Base-by-base conservation (phyloP, 306 rosid species). In the Acacia confusa region DNA sequence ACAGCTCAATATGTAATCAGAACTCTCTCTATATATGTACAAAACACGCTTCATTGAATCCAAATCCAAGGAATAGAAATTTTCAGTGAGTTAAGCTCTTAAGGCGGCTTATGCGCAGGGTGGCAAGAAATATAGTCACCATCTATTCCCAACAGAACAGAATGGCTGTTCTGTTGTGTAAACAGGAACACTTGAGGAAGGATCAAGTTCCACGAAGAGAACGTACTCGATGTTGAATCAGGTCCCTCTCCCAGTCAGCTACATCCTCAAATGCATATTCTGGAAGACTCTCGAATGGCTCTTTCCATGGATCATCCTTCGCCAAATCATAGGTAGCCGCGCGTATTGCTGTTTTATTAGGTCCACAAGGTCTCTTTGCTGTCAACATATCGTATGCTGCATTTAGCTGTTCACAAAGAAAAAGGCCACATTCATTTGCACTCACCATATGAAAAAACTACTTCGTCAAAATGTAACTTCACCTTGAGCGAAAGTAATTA, bases 331-430 rank as follows among this genome's bases (percentile, higher is more conserved):
- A 90, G 6, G 98, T 95, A 24, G 98, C 94, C 82, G 89, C 94
- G 0, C 88, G 92, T 40, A 95, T 93, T 11, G 98, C 98, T 76
- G 48, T 84, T 89, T 84, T 93, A 83, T 85, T 93, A 32, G 99
- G 99, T 74, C 99, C 98, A 76, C 98, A 93, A 20, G 93, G 99
- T 84, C 99, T 90, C 83, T 91, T 92, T 45, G 93, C 82, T 76
- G 94, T 93, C 67, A 95, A 78, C 55, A 85, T 85, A 61, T 92
- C 96, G 76, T 93, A 95, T 47, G 98, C 98, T 79, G 79, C 71
- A 85, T 88, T 90, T 75, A 95, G 87, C 98, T 95, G 91, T 67
- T 77, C 70, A 64, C 44, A 74, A 72, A 81, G 74, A 34, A 14
- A 43, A 77, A 70, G 30, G 24, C 67, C 81, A 86, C 72, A 74